Evolutionary conservation across 2,329 filamentous ascomycete genomes (phyloP), one percentile per base, ranked within the genome.

Genomic region (Tolypocladium ophioglossoides): DNA sequence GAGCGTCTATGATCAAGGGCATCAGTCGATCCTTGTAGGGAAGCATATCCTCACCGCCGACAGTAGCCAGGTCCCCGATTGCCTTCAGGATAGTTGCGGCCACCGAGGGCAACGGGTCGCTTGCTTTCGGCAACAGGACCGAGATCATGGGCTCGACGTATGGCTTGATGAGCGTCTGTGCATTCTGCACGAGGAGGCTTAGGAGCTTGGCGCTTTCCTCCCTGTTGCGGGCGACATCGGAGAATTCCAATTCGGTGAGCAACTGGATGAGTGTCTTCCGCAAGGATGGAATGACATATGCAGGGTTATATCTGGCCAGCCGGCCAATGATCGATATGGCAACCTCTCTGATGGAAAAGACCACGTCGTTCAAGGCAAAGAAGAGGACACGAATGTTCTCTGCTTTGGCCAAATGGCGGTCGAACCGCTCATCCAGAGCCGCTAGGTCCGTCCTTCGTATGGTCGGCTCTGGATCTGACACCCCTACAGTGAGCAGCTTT

Each of bases 111-210:
- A 90, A 94, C 0, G 82, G 70, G 66, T 99, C 95, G 54, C 82
- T 85, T 7, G 92, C 89, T 68, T 96, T 97, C 1, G 94, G 94
- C 2, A 99, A 75, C n/a, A 99, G 79, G 1, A 96, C 91, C 14
- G 87, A 87, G 53, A 97, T 89, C 82, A 99, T 97, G 1, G 94
- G 91, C 64, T 96, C 91, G 48, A 99, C 94, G 63, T 97, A 97
- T 3, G 94, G 92, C 68, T 92, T 92, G 67, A 99, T 95, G 14
- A 99, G 79, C 53, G 86, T 87, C 56, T 95, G 92, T 0, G 94
- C 92, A 64, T 96, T 95, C 58, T 91, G 87, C 9, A 97, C 92
- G 40, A 99, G 82, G 54, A 97, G 82, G 62, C 91, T 95, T 58
- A 99, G 86, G 3, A 99, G 77, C 66, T 91, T 91, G 11, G 94